Conservation (phyloP, 2,329 filamentous ascomycete species). For the Venturia carpophila region DNA sequence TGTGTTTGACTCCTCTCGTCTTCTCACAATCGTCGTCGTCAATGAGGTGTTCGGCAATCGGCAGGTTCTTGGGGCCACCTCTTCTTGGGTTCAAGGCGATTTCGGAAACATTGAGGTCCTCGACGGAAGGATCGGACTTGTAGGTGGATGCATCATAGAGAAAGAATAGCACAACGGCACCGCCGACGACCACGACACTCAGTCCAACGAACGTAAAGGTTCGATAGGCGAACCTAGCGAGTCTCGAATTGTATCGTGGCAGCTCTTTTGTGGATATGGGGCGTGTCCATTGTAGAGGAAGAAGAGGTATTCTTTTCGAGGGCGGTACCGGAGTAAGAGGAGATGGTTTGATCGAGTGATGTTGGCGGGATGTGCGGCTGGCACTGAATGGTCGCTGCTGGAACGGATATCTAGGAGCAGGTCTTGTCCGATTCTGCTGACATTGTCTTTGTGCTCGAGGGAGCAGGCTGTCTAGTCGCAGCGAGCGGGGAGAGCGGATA, state of each 20-base stretch:
- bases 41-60: slow-evolving; percentile 78
- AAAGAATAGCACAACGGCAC: slow-evolving; percentile 75
- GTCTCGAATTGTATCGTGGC: neutral
- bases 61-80: slow-evolving; percentile 91
- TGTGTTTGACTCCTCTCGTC: slow-evolving; percentile 67
- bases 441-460: neutral
- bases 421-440: neutral
- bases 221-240: slow-evolving; percentile 54
- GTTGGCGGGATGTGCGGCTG: neutral
- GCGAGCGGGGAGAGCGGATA: neutral
- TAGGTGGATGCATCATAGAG: slow-evolving; percentile 91
- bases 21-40: slow-evolving; percentile 77
- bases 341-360: neutral
- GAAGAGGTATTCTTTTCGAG: neutral
- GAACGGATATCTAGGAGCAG: neutral
- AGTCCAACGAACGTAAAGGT: slow-evolving; percentile 66
- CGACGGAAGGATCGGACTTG: slow-evolving; percentile 56
- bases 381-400: neutral
- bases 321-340: neutral
- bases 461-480: slow-evolving; percentile 1
- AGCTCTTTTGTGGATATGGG: slow-evolving; percentile 2
- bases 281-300: neutral
- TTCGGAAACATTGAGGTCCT: slow-evolving; percentile 76
- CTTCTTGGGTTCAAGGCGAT: slow-evolving; percentile 70
- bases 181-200: slow-evolving; percentile 62